A percentile compares a stretch with the other conserved stretches of the same genome.
These are phyloP conservation scores for Malus sieversii DNA, from an alignment of 306 rosid species.

Conservation along the genomic window DNA sequence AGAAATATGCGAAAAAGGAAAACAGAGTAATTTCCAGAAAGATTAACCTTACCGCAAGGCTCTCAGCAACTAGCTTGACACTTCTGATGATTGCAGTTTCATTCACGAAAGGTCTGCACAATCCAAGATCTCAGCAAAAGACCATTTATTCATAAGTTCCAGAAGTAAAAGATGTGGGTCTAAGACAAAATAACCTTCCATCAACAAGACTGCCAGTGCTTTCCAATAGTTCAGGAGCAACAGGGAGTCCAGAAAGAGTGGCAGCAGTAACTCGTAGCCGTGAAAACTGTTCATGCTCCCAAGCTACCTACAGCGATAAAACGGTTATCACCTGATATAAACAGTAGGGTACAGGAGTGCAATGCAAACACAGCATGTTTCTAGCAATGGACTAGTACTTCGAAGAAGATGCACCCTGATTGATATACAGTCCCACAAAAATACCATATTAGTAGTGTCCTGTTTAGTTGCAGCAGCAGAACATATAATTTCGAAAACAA, in stretches of 20 bases:
- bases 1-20: neutral
- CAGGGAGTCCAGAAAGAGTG: slow-evolving; percentile 72
- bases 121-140: slow-evolving; percentile 33
- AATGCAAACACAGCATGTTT: neutral
- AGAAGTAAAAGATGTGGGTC: slow-evolving; percentile 1
- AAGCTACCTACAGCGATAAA: slow-evolving; percentile 83
- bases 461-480: neutral
- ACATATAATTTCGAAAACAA: neutral
- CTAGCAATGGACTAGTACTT: neutral
- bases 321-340: slow-evolving; percentile 30
- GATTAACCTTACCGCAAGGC: slow-evolving; percentile 71
- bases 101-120: slow-evolving; percentile 61
- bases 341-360: slow-evolving; percentile 6
- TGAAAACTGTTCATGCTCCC: slow-evolving; percentile 99
- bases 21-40: neutral
- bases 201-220: slow-evolving; percentile 83
- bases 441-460: neutral
- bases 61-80: slow-evolving; percentile 89
- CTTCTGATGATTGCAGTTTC: slow-evolving; percentile 66
- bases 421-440: neutral
- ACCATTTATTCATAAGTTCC: neutral
- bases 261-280: slow-evolving; percentile 96
- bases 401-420: neutral
- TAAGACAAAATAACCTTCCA: slow-evolving; percentile 51
- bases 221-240: slow-evolving; percentile 80